Evolutionary conservation across 1,284 basidiomycete species (phyloP), one percentile per base, ranked within the genome.

Genomic region (Vanrija sp.): DNA sequence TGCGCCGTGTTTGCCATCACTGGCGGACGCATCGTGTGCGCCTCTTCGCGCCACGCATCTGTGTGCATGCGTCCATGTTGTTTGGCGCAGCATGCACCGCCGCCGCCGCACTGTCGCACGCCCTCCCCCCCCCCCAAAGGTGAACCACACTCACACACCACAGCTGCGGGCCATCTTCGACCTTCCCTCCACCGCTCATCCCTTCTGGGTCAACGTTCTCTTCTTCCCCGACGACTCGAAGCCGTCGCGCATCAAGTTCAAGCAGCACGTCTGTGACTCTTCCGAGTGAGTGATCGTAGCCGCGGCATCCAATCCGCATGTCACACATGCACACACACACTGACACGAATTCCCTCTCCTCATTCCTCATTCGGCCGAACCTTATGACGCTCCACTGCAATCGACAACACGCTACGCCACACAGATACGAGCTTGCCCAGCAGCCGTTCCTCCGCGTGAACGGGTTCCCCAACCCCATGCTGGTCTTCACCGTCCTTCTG

Each of bases 241-340:
- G 45, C 61, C 67, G 12, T 66, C 72, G 3, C 62, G 71, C 25
- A 71, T 73, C 63, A 74, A 72, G 68, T 77, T 77, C 64, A 71
- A 74, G 71, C 64, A 71, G 58, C 75, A 77, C 62, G 67, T 77
- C 28, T 77, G 75, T 54, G 72, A 74, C 52, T 63, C 66, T 14
- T 47, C 58, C 21, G 75, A 77, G 75, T 77, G 52, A 70, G 75
- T 73, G 1, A 19, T 23, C 5, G 38, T 34, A 5, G 34, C 34
- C 14, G 14, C 9, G 34, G 12, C 34, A 34, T 12, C 34, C 34
- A 1, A 5, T 4, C 21, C 21, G 21, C 28, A 28, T 8, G 7
- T 28, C 28, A 4, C 28, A 10, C 28, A 28, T 4, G 28, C 3
- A 28, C 21, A 28, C 28, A 28, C 28, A 28, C 28, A 51, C 49